Evolutionary conservation across 1,139 yeast species (phyloP).

Genomic region (Kodamaea suecica): DNA sequence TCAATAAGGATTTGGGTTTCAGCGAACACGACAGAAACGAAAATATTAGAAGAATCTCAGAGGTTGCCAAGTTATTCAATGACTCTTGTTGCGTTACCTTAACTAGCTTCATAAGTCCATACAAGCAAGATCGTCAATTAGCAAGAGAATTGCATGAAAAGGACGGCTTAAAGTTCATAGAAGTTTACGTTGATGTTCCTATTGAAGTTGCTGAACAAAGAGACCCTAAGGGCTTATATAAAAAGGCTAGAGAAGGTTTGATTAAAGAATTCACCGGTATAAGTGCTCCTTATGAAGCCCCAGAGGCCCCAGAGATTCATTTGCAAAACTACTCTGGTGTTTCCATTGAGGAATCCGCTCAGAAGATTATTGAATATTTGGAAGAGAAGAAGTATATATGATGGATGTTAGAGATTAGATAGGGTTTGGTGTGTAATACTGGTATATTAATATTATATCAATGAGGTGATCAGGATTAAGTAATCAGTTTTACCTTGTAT

Average conservation of each 20-base stretch:
- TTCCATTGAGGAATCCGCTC: constrained; percentile 78
- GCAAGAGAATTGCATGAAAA: constrained; percentile 84
- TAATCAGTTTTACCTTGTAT: too few species aligned
- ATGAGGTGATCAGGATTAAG: too few species aligned
- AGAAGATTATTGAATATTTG: constrained; percentile 67
- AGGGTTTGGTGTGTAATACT: too few species aligned
- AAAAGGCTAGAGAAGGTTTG: constrained; percentile 92
- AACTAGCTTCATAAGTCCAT: constrained; percentile 91
- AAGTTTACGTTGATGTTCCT: constrained; percentile 90
- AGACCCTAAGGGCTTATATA: constrained; percentile 95
- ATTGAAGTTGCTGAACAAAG: constrained; percentile 91
- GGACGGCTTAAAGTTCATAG: constrained; percentile 76
- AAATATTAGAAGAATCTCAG: constrained; percentile 90
- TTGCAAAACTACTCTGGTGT: constrained; percentile 64
- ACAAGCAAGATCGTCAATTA: constrained; percentile 73
- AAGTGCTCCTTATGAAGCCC: constrained; percentile 94
- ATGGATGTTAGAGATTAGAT: not conserved
- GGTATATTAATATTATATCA: too few species aligned
- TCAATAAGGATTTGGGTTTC: constrained; percentile 92
- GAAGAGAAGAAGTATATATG: constrained; percentile 49
- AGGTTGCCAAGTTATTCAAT: constrained; percentile 86
- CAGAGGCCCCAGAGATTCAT: constrained; percentile 78
- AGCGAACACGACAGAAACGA: constrained; percentile 89
- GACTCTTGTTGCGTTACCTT: constrained; percentile 83
- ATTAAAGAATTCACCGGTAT: constrained; percentile 95